Evolutionary conservation across 2,329 filamentous ascomycete species (phyloP).

Genomic region (Sporothrix globosa): DNA sequence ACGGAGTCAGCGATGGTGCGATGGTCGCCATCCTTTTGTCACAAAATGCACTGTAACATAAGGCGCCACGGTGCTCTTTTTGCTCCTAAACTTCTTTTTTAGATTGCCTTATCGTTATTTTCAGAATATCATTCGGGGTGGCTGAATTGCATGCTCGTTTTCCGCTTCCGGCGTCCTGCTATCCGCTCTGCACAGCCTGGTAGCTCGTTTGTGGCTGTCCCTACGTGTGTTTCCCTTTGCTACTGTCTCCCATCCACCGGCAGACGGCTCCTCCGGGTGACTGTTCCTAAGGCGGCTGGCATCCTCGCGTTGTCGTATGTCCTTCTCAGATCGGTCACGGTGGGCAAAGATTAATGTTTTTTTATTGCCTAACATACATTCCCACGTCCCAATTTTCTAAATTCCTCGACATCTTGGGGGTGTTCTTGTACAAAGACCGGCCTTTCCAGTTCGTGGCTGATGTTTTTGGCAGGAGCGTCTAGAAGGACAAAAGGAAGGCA

Average conservation of each 20-base stretch:
- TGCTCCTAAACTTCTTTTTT: background rate
- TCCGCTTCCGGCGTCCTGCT: background rate
- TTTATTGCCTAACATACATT: background rate
- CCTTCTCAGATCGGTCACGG: background rate
- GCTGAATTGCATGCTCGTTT: background rate
- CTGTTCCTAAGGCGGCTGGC: background rate
- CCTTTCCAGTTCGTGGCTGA: too few species aligned
- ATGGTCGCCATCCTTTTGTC: slow-evolving; percentile 13
- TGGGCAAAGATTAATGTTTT: too few species aligned
- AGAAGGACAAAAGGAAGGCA: background rate
- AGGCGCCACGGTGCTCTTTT: background rate
- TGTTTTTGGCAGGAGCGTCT: background rate
- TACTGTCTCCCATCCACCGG: background rate
- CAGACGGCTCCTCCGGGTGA: slow-evolving; percentile 11
- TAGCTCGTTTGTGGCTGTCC: background rate
- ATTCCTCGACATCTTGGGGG: background rate
- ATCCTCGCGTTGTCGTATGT: background rate
- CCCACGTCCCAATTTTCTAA: background rate
- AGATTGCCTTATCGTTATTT: background rate
- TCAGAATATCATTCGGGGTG: background rate
- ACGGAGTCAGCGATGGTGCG: slow-evolving; percentile 8
- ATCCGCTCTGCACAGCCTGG: background rate
- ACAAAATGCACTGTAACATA: background rate
- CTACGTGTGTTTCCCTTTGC: background rate
- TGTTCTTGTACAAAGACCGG: background rate